A percentile compares a stretch with the other conserved stretches of the same genome.
phyloP scores from a whole-genome alignment of 495 filamentous ascomycete species.

The Parathielavia appendiculata region DNA sequence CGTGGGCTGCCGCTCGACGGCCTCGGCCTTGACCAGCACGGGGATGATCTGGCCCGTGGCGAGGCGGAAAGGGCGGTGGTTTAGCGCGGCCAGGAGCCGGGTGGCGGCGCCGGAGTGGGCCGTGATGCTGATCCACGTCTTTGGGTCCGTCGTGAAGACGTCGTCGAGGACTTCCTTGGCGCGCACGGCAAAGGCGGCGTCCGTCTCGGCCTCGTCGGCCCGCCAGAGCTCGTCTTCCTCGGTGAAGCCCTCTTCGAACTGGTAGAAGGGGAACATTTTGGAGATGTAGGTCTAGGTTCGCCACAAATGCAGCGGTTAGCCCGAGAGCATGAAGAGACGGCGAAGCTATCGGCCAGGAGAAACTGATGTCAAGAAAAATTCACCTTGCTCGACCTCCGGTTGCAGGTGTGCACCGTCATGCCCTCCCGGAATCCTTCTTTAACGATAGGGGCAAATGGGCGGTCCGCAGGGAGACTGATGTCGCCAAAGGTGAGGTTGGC shows the following conservation, averaged over 20 bases:
- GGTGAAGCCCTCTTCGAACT: neutral
- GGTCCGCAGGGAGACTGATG: neutral
- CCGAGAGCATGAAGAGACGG: too few species aligned
- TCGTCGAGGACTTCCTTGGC: slow-evolving; percentile 1
- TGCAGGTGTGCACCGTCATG: neutral
- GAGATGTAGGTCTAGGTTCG: neutral
- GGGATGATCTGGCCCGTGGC: slow-evolving; percentile 3
- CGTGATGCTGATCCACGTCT: neutral
- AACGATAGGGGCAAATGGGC: neutral
- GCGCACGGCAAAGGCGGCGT: neutral
- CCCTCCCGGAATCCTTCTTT: neutral
- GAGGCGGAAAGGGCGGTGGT: neutral
- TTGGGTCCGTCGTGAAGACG: neutral
- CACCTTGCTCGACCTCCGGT: neutral
- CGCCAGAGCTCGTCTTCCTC: neutral
- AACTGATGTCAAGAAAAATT: neutral
- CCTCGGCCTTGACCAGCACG: slow-evolving; percentile 2
- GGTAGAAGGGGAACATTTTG: neutral
- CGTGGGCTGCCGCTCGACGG: neutral
- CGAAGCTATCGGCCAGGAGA: too few species aligned
- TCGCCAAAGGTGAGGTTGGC: neutral
- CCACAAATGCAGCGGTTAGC: neutral
- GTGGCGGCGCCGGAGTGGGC: neutral
- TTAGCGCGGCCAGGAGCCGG: neutral
- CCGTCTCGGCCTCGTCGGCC: neutral